Conservation (phyloP, 2,329 filamentous ascomycete genomes). For the Albifimbria verrucaria region DNA sequence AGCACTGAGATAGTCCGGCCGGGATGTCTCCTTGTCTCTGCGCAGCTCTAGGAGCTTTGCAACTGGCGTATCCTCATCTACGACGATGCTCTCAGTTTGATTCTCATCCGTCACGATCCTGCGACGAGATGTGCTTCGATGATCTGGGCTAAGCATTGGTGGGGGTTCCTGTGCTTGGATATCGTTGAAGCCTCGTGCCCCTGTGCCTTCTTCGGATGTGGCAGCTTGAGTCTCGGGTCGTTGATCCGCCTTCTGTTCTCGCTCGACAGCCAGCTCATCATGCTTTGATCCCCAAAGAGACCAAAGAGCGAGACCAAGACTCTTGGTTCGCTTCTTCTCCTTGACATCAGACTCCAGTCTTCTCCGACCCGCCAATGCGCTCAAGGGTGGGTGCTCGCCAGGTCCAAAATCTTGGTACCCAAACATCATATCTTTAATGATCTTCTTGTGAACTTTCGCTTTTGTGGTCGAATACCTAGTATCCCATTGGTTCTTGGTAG, state of each 20-base stretch:
- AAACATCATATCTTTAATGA: conserved; percentile 67
- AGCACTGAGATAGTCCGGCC: conserved; percentile 40
- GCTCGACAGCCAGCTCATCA: conserved; percentile 69
- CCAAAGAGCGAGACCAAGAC: conserved; percentile 79
- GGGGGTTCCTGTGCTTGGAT: conserved; percentile 34
- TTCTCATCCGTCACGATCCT: conserved; percentile 49
- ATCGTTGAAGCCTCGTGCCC: conserved; percentile 38
- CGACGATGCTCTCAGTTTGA: conserved; percentile 34
- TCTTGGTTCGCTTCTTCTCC: conserved; percentile 57
- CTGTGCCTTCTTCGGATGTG: conserved; percentile 38
- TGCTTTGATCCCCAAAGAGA: conserved; percentile 85
- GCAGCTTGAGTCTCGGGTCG: conserved; percentile 26
- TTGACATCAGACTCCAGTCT: conserved; percentile 39
- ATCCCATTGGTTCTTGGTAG: conserved; percentile 70
- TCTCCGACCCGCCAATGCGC: conserved; percentile 72
- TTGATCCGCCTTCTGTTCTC: conserved; percentile 51
- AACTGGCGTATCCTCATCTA: conserved; percentile 39
- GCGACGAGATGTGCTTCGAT: conserved; percentile 39
- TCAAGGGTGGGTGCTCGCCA: conserved; percentile 78
- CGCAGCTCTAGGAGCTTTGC: conserved; percentile 40
- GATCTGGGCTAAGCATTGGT: conserved; percentile 14
- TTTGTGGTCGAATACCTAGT: conserved; percentile 66
- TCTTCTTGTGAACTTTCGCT: conserved; percentile 67
- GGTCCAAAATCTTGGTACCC: conserved; percentile 69
- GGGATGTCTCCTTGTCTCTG: conserved; percentile 33